phyloP scores from a whole-genome alignment of 2,329 filamentous ascomycete species.

The Myriosclerotinia duriaeana region DNA sequence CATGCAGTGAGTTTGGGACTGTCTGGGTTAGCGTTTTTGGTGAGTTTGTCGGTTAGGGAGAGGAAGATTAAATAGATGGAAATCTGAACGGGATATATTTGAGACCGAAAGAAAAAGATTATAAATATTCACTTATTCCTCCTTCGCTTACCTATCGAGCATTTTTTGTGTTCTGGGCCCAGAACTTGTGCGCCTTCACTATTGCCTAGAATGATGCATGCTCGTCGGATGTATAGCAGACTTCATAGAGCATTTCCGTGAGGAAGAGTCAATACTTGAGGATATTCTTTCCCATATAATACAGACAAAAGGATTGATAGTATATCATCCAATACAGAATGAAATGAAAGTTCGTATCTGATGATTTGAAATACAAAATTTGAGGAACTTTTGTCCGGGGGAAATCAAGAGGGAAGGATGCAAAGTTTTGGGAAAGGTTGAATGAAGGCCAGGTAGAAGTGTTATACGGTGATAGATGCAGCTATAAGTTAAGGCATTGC shows the following conservation, averaged over 20 bases:
- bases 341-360: background rate
- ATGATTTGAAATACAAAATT: background rate
- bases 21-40: slow-evolving; percentile 23
- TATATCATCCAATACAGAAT: background rate
- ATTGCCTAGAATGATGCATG: too few species aligned
- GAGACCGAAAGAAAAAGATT: too few species aligned
- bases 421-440: background rate
- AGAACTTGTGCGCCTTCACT: background rate
- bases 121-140: background rate
- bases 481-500: background rate
- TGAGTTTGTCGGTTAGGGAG: slow-evolving; percentile 18
- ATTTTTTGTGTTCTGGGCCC: background rate
- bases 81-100: background rate
- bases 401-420: background rate
- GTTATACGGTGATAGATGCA: too few species aligned
- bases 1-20: slow-evolving; percentile 30
- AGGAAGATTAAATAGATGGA: slow-evolving; percentile 16
- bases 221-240: background rate
- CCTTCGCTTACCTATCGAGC: background rate
- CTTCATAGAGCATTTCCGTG: background rate
- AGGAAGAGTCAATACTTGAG: background rate
- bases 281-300: background rate
- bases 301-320: background rate
- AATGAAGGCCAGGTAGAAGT: too few species aligned
- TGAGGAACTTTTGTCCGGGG: background rate